Evolutionary conservation across 768 basidiomycete species (phyloP).

Genomic region (Tylopilus sp.): DNA sequence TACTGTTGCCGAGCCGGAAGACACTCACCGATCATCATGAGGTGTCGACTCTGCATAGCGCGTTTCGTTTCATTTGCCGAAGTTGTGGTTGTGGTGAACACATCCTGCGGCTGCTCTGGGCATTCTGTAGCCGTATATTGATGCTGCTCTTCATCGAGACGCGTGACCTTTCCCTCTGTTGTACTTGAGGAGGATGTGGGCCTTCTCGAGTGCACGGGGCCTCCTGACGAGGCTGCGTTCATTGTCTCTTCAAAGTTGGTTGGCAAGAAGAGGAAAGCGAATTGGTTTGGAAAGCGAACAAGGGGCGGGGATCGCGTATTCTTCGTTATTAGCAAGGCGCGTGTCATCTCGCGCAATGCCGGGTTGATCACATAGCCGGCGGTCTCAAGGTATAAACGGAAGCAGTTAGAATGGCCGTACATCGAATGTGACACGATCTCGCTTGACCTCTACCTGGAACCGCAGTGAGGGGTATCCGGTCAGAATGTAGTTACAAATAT

Average conservation of each 20-base stretch:
- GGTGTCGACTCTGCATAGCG: slow-evolving; percentile 38
- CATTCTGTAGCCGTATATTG: not conserved
- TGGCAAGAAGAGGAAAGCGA: not conserved
- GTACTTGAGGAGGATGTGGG: slow-evolving; percentile 1
- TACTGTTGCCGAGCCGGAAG: not conserved
- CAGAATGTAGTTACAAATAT: slow-evolving; percentile 19
- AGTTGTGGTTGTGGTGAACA: slow-evolving; percentile 9
- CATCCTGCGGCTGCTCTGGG: not conserved
- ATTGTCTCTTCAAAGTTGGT: not conserved
- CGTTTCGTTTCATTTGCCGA: slow-evolving; percentile 33
- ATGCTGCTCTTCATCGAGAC: slow-evolving; percentile 2
- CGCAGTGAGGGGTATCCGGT: slow-evolving; percentile 9
- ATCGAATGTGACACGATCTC: not conserved
- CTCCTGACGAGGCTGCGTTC: not conserved
- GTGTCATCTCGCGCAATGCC: not conserved
- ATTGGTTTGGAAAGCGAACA: not conserved
- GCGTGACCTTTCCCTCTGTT: not conserved
- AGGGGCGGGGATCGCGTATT: slow-evolving; percentile 3
- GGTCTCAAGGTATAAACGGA: not conserved
- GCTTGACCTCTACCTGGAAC: not conserved
- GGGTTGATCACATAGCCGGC: not conserved
- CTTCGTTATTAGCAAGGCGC: not conserved
- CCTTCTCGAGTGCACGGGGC: not conserved
- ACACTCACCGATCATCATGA: slow-evolving; percentile 40
- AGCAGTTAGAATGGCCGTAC: not conserved